These are phyloP conservation scores for Tolypocladium endophyticum DNA, from an alignment of 2,329 filamentous ascomycete genomes.

Conservation along the genomic window DNA sequence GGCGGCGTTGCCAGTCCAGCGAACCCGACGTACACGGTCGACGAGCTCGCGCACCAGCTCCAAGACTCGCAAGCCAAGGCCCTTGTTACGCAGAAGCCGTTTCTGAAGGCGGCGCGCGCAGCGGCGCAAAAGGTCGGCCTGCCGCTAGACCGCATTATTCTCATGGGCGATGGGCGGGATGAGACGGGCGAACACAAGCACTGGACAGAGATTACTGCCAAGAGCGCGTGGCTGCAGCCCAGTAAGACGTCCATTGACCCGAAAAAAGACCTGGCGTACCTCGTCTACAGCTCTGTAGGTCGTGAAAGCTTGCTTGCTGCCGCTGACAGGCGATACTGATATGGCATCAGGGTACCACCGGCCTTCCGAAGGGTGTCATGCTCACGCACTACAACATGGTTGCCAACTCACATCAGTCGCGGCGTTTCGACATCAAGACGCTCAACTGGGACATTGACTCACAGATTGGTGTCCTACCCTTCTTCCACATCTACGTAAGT, in stretches of 20 bases:
- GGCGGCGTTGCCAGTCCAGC: conserved; percentile 76
- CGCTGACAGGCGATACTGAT: not conserved
- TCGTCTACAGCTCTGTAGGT: conserved; percentile 66
- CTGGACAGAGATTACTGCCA: conserved; percentile 56
- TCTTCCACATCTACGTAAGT: conserved; percentile 81
- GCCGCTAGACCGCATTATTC: conserved; percentile 57
- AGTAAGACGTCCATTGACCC: conserved; percentile 51
- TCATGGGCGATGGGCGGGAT: conserved; percentile 63
- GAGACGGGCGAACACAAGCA: conserved; percentile 52
- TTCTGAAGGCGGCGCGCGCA: conserved; percentile 52
- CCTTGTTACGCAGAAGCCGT: conserved; percentile 60
- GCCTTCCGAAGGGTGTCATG: conserved; percentile 84
- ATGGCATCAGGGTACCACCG: conserved; percentile 59
- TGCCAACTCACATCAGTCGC: conserved; percentile 54
- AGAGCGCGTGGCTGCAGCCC: conserved; percentile 42
- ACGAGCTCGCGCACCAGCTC: conserved; percentile 78
- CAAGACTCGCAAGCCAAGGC: conserved; percentile 66
- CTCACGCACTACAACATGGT: conserved; percentile 76
- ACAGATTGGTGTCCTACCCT: conserved; percentile 70
- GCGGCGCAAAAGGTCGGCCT: conserved; percentile 65
- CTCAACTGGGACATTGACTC: conserved; percentile 56
- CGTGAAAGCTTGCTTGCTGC: not conserved
- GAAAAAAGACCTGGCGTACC: conserved; percentile 64
- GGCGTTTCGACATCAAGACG: conserved; percentile 40
- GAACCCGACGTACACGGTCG: conserved; percentile 75